phyloP scores from a whole-genome alignment of 345 rosid genomes.

The Conringia planisiliqua region DNA sequence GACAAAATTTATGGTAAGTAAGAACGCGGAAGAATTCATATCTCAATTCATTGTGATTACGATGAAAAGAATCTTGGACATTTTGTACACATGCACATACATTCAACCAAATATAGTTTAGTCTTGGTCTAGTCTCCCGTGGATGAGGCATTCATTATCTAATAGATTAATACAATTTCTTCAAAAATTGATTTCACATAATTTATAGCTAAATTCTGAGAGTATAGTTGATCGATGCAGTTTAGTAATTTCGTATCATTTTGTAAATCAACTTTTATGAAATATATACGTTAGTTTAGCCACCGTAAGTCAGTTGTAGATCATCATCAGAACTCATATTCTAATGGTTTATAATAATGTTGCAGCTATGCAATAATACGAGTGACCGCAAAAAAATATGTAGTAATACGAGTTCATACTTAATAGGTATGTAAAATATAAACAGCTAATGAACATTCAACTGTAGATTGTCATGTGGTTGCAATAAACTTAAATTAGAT shows the following conservation, averaged over 20 bases:
- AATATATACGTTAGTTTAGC: background rate
- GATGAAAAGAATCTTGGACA: constrained; percentile 30
- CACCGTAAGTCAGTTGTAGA: background rate
- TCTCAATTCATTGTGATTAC: constrained; percentile 4
- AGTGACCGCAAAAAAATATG: no score
- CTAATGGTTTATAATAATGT: background rate
- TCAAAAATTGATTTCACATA: constrained; percentile 15
- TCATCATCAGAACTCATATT: background rate
- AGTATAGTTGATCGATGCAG: background rate
- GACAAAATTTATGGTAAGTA: background rate
- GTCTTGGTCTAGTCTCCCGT: constrained; percentile 4
- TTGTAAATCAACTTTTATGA: background rate
- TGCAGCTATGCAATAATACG: background rate
- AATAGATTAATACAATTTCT: background rate
- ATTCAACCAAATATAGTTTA: background rate
- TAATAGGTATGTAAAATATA: background rate
- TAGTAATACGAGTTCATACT: background rate
- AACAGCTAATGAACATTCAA: background rate
- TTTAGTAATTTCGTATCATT: background rate
- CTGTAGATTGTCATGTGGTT: background rate
- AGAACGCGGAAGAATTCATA: background rate
- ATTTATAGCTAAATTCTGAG: background rate
- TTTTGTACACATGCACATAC: constrained; percentile 8
- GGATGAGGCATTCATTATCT: background rate
- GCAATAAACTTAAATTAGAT: background rate